Conservation (phyloP, 139 green algal genomes). For the Haematococcus lacustris region DNA sequence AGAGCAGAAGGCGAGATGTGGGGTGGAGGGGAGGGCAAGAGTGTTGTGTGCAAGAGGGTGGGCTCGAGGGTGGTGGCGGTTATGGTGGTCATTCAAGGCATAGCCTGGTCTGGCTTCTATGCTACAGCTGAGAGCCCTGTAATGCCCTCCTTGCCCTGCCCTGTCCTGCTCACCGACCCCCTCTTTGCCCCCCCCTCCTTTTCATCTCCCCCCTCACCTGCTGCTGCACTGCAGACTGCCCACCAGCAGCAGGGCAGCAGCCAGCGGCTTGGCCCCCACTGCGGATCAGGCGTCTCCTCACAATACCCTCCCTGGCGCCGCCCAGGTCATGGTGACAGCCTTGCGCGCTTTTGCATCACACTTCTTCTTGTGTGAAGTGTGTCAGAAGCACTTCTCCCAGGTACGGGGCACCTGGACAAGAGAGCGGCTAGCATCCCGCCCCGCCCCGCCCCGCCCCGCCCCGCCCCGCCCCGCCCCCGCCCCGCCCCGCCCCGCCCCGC, state of each 20-base stretch:
- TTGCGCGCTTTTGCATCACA: conserved; percentile 19
- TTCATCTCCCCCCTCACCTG: not conserved
- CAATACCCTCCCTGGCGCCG: not conserved
- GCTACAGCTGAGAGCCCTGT: no score
- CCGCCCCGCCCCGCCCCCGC: not conserved
- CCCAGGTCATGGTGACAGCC: conserved; percentile 16
- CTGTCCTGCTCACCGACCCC: not conserved
- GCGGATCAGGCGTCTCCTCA: no score
- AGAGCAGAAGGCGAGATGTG: no score
- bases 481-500: no score
- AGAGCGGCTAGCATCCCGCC: not conserved
- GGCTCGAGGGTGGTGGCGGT: no score
- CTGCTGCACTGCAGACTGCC: not conserved
- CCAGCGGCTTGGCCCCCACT: not conserved
- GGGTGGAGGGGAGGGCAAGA: no score
- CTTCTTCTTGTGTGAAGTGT: conserved; percentile 34
- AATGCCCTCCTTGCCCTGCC: no score
- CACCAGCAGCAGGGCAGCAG: conserved; percentile 11
- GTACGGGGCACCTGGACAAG: not conserved
- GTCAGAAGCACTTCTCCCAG: conserved; percentile 24
- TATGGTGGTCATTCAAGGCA: no score
- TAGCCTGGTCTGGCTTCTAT: no score
- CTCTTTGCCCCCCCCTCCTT: not conserved
- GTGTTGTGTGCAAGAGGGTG: no score
- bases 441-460: not conserved